A percentile compares a stretch with the other conserved stretches of the same genome.
Evolutionary conservation across 75 land plant species (phyloP).

Genomic region (Sequoia sempervirens): DNA sequence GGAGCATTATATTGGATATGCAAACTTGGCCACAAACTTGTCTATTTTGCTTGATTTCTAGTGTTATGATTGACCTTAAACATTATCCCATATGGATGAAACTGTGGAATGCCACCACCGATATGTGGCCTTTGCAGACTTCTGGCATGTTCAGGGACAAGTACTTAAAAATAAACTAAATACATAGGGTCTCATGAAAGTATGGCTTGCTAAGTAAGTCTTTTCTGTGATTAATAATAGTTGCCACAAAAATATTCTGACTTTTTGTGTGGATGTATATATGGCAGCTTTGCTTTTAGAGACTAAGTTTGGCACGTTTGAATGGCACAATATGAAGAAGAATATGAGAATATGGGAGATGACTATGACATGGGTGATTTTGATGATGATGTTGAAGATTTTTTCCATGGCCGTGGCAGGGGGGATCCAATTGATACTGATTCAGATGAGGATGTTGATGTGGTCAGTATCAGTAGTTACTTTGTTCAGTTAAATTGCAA

Average conservation of each 20-base stretch:
- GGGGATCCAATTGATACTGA: slow-evolving; percentile 24
- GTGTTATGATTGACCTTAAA: neutral
- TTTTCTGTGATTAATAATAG: neutral
- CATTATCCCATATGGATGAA: neutral
- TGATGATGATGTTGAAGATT: slow-evolving; percentile 34
- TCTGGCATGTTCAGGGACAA: neutral
- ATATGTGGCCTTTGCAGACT: neutral
- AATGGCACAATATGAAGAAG: neutral
- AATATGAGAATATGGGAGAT: slow-evolving; percentile 12
- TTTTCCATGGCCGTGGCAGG: slow-evolving; percentile 23
- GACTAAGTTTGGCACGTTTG: neutral
- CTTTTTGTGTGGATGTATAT: neutral
- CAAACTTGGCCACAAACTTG: neutral
- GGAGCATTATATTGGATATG: neutral
- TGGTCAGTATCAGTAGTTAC: slow-evolving; percentile 15
- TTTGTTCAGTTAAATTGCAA: neutral
- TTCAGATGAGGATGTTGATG: slow-evolving; percentile 27
- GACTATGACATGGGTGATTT: slow-evolving; percentile 25
- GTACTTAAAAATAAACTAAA: neutral
- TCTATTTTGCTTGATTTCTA: neutral
- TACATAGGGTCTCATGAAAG: neutral
- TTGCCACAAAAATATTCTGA: neutral
- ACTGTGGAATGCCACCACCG: neutral
- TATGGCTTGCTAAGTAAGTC: neutral
- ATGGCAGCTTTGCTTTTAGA: slow-evolving; percentile 1